Evolutionary conservation across 106 monocot genomes (phyloP), one percentile per base, ranked within the genome.

Genomic region (Chionographis japonica): DNA sequence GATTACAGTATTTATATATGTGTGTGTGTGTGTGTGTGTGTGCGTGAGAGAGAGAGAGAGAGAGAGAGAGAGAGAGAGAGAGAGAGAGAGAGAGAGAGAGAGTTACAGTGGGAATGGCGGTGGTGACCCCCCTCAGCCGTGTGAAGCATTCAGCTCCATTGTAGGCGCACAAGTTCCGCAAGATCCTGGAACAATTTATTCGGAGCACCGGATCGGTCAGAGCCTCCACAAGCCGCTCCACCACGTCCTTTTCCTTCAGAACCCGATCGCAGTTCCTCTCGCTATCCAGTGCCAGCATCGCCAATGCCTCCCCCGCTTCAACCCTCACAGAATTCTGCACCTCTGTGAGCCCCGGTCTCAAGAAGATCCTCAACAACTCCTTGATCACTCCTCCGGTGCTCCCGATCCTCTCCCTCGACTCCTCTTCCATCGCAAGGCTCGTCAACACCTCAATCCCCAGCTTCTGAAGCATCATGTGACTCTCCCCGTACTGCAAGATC

Each of bases 231-330:
- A 95, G 83, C 58, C 67, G 66, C 46, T 65, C 81, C 8, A 88
- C 69, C 17, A 77, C 66, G 2, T 60, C 20, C 18, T 54, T 58
- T 12, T 70, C 58, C 63, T 60, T 79, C 37, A 95, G 36, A 19
- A 91, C 82, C 56, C 79, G 56, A 3, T 15, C 57, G 38, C 91
- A 91, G 35, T 91, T 91, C 15, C 7, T 43, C 65, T 62, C 37
- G 66, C 61, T 95, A 49, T 90, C 91, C 71, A 91, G 27, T n/a
- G 79, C 77, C 60, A 91, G 77, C 88, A 84, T 91, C 16, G 85
- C 80, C 76, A 91, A 52, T 16, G 89, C 89, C 66, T 85, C 85
- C 7, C 85, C 89, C 2, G 82, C 89, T 37, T 80, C 82, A 4
- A 65, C 40, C 37, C 76, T 67, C 68, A 79, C 64, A 6, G 60